A percentile compares a stretch with the other conserved stretches of the same genome.
These are phyloP conservation scores for Citrullus colocynthis DNA, from an alignment of 306 rosid species.

Conservation along the genomic window DNA sequence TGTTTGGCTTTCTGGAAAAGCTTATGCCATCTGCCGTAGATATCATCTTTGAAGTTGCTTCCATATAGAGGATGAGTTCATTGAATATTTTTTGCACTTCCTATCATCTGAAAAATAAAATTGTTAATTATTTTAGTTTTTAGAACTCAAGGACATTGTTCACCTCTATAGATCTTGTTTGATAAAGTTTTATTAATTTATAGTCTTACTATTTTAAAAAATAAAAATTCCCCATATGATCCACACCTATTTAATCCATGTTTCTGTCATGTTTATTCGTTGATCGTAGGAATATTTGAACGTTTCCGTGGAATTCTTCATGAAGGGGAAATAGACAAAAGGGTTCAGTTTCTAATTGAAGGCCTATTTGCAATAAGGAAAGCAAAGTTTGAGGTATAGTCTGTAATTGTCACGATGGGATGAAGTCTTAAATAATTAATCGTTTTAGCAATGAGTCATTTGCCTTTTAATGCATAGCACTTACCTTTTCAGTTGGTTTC, in stretches of 20 bases:
- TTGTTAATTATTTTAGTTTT: not conserved
- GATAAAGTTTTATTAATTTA: not conserved
- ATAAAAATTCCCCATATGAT: not conserved
- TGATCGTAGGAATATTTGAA: conserved; percentile 70
- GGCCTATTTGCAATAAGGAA: conserved; percentile 79
- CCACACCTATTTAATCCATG: not conserved
- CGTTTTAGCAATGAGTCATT: not conserved
- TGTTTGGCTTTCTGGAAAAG: not conserved
- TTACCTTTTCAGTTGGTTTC: not conserved
- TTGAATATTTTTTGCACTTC: not conserved
- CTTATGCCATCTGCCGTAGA: not conserved
- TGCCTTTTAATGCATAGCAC: not conserved
- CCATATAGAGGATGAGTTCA: not conserved
- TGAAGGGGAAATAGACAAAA: conserved; percentile 89
- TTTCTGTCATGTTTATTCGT: not conserved
- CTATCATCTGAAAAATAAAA: not conserved
- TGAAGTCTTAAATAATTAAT: not conserved
- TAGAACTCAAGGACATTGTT: not conserved
- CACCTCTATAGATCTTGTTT: not conserved
- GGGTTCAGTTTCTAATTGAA: conserved; percentile 84
- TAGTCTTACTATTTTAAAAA: not conserved
- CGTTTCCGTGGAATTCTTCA: conserved; percentile 95
- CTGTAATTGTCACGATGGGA: not conserved
- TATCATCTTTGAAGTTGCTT: not conserved
- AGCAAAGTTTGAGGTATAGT: conserved; percentile 77